Conservation (phyloP, 176 grass and related monocot genomes). For the Oryza meyeriana region DNA sequence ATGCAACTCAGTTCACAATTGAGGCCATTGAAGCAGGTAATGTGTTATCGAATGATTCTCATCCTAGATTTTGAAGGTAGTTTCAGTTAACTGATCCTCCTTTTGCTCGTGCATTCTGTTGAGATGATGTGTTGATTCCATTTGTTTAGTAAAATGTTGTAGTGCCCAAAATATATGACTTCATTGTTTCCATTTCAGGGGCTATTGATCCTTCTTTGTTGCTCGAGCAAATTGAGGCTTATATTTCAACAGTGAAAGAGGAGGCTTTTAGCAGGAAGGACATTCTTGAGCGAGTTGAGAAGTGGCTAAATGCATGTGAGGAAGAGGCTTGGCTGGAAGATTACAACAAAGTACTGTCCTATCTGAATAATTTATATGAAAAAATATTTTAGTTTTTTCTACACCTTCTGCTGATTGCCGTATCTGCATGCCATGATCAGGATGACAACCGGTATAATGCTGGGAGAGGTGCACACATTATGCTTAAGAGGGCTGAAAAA, state of each 20-base stretch:
- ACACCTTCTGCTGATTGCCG: background rate
- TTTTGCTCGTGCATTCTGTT: background rate
- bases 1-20: conserved; percentile 43
- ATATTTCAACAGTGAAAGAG: conserved; percentile 61
- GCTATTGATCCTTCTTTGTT: conserved; percentile 64
- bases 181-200: conserved; percentile 36
- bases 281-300: conserved; percentile 74
- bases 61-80: background rate
- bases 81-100: background rate
- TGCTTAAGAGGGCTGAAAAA: conserved; percentile 77
- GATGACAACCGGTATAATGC: conserved; percentile 78
- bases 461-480: conserved; percentile 72
- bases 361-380: background rate
- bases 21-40: conserved; percentile 69
- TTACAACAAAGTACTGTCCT: conserved; percentile 59
- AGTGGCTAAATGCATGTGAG: conserved; percentile 60
- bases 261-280: conserved; percentile 76
- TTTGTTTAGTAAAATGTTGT: conserved; percentile 27
- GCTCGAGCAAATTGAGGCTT: conserved; percentile 67
- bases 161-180: background rate
- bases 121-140: background rate
- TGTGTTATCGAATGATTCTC: background rate
- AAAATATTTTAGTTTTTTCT: background rate
- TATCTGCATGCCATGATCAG: conserved; percentile 33
- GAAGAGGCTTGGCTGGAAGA: conserved; percentile 84